Base-by-base conservation (phyloP, 805 yeast species). In the Clavispora vitiphila region DNA sequence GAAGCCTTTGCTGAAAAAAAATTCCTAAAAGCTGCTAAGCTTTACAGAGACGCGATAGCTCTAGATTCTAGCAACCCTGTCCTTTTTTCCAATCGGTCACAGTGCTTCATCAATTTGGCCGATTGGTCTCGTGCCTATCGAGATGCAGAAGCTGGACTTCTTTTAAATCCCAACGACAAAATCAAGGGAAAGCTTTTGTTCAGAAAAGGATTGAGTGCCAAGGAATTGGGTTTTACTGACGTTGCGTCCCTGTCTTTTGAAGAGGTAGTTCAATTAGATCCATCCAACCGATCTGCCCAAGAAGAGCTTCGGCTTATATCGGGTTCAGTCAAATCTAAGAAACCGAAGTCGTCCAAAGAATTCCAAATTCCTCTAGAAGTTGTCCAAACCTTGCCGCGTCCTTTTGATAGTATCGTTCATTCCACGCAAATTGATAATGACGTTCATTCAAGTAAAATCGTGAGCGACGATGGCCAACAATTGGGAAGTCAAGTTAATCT, bases 51-150 rank as follows among this genome's bases (percentile, higher is more conserved):
- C 38, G 88, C 90, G 3, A 67, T 81, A 27, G 60, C 60, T 8
- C 24, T 67, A 14, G 76, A 76, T 38, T 72, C 80, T 0, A 27
- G 49, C 0, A 76, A 78, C 45, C 72, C 89, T 0, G 71, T 81
- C 0, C 62, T 80, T 1, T 80, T 71, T 54, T 75, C 90, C n/a
- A 85, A 85, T 54, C 62, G 83, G 34, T 84, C 93, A 0, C 78
- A 80, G 66, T 70, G 86, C n/a, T 70, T 74, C 47, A 55, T 83
- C 31, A 78, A 80, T 42, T 55, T 79, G 4, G 52, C 63, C 5
- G 71, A 73, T 24, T 80, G 74, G 70, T 51, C 58, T 2, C 60
- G 72, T 14, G 86, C 82, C 2, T 52, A 74, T 3, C 55, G 58
- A 15, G 80, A 76, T 43, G 74, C 85, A 45, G 57, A 71, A 9